These are phyloP conservation scores for Apiospora marii DNA, from an alignment of 2,329 filamentous ascomycete genomes.

Conservation along the genomic window DNA sequence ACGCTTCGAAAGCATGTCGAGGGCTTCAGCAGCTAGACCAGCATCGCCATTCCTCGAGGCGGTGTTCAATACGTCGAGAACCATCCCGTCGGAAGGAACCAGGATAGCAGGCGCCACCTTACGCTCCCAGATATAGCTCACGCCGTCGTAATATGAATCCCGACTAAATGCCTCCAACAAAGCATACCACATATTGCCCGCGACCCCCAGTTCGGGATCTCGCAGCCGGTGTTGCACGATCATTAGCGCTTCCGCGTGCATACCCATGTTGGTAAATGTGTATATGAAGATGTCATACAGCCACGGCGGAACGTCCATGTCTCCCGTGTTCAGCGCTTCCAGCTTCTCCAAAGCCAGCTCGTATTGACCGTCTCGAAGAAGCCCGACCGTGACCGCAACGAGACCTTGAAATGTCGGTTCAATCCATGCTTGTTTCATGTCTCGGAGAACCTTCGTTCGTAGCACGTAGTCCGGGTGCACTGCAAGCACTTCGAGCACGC, in stretches of 20 bases:
- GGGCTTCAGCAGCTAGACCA: constrained; percentile 73
- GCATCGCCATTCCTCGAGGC: constrained; percentile 75
- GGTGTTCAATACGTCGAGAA: constrained; percentile 74
- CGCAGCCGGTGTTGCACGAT: constrained; percentile 67
- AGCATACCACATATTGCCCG: constrained; percentile 70
- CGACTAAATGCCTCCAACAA: constrained; percentile 79
- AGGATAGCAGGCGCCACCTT: constrained; percentile 65
- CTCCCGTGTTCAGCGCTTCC: constrained; percentile 68
- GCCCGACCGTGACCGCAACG: constrained; percentile 73
- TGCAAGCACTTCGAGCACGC: constrained; percentile 75
- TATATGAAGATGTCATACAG: constrained; percentile 81
- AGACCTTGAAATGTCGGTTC: constrained; percentile 66
- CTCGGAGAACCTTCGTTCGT: constrained; percentile 73
- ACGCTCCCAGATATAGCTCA: constrained; percentile 74
- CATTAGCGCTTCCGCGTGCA: constrained; percentile 78
- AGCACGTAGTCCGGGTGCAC: constrained; percentile 87
- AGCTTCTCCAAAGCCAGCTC: constrained; percentile 80
- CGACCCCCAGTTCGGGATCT: constrained; percentile 49
- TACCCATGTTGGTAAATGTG: constrained; percentile 73
- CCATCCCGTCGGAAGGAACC: constrained; percentile 69
- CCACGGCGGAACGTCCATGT: constrained; percentile 70
- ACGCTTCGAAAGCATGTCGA: constrained; percentile 69
- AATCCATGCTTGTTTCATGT: constrained; percentile 79
- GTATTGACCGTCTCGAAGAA: constrained; percentile 82
- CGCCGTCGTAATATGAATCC: constrained; percentile 68